Evolutionary conservation across 2,329 filamentous ascomycete species (phyloP).

Genomic region (Tolypocladium guangdongense): DNA sequence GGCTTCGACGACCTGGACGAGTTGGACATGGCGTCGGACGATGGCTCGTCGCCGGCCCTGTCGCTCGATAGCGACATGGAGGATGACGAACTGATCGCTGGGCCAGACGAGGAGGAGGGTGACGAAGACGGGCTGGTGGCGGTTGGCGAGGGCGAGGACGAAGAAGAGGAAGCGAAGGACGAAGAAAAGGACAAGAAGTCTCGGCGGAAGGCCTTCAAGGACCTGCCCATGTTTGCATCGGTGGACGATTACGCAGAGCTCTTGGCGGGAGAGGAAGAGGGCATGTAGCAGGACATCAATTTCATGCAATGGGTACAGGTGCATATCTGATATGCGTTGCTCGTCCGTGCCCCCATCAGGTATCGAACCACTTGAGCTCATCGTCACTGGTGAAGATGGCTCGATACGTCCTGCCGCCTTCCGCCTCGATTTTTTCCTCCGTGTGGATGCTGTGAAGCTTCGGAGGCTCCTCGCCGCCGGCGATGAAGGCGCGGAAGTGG

Average conservation of each 20-base stretch:
- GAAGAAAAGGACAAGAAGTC: conserved; percentile 37
- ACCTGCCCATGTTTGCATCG: conserved; percentile 84
- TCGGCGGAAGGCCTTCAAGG: conserved; percentile 77
- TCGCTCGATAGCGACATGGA: conserved; percentile 34
- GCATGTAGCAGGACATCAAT: conserved; percentile 14
- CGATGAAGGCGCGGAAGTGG: conserved; percentile 66
- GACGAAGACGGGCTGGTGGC: conserved; percentile 31
- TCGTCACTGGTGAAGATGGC: neutral
- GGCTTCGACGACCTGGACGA: conserved; percentile 39
- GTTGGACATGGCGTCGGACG: conserved; percentile 37
- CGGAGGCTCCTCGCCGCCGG: conserved; percentile 45
- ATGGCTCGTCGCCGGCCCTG: conserved; percentile 25
- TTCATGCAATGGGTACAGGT: neutral
- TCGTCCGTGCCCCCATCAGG: neutral
- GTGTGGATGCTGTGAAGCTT: conserved; percentile 55
- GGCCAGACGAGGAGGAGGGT: conserved; percentile 31
- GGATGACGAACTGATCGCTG: conserved; percentile 32
- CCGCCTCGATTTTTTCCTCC: conserved; percentile 74
- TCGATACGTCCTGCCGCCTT: conserved; percentile 45
- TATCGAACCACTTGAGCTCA: neutral
- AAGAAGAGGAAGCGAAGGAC: conserved; percentile 50
- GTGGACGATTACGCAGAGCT: conserved; percentile 87
- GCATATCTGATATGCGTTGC: neutral
- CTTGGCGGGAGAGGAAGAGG: conserved; percentile 60
- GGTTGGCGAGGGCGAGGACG: conserved; percentile 19